Evolutionary conservation across 2,329 filamentous ascomycete genomes (phyloP), one percentile per base, ranked within the genome.

Genomic region (Diaporthe amygdali): DNA sequence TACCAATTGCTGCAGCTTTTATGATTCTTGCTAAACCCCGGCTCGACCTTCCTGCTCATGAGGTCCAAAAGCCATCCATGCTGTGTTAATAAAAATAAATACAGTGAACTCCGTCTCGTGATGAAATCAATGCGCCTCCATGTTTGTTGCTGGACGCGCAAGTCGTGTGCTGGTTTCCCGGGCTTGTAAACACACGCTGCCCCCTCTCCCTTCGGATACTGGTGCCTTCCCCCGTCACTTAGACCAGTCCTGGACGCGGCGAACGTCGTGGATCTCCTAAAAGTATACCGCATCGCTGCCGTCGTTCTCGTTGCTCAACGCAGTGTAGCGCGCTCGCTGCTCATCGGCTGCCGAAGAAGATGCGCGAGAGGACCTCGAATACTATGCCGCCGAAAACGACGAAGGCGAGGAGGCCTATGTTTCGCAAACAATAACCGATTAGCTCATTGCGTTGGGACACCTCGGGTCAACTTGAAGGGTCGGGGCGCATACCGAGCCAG

Each of bases 301-400:
- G 17, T 8, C 10, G 6, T 39, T 14, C 9, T 14, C 37, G 6
- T 6, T 39, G 15, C n/a, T 39, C 25, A n/a, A n/a, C n/a, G n/a
- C n/a, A n/a, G n/a, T n/a, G n/a, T n/a, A n/a, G n/a, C n/a, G n/a
- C n/a, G n/a, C 20, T 17, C 27, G 49, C 67, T 52, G 64, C 59
- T 44, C 46, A 75, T 67, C 52, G 54, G 37, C 69, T 54, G 52
- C 75, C 76, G 76, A 78, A 83, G 78, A 88, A 87, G 80, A 90
- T 84, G 76, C 87, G 87, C 52, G 87, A 86, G 73, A 90, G 76
- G 68, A 84, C 81, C 79, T 91, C 89, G 77, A 90, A 89, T 75
- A 90, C 73, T 34, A 91, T 82, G 46, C 89, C 89, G 72, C 89
- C 89, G 73, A 91, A 88, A 76, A 91, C 82, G 77, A 91, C 82